Percentiles rank a stretch among this genome's conserved stretches.
Conservation (phyloP, 768 basidiomycete genomes). For the Myochromella boudieri region DNA sequence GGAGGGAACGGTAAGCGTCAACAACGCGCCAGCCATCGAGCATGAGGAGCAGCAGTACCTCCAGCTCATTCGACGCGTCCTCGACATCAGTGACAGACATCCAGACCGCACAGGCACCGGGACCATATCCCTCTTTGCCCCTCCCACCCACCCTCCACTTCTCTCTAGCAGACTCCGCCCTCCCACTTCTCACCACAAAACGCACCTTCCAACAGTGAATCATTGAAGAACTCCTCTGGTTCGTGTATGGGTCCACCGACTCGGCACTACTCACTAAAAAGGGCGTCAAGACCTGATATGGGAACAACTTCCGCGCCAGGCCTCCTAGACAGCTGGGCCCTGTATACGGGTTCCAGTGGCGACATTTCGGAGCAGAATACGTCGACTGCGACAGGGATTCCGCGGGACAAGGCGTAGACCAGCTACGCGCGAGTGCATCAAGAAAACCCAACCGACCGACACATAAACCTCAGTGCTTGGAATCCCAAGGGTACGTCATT, state of each 20-base stretch:
- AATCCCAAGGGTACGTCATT: conserved; percentile 85
- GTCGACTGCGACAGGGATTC: conserved; percentile 74
- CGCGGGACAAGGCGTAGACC: conserved; percentile 85
- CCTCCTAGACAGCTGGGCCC: conserved; percentile 90
- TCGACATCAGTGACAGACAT: conserved; percentile 73
- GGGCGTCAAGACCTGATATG: conserved; percentile 97
- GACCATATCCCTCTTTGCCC: conserved; percentile 90
- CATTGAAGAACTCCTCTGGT: conserved; percentile 94
- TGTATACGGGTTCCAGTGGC: conserved; percentile 97
- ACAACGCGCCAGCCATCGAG: neutral
- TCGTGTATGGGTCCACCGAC: conserved; percentile 83
- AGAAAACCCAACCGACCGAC: conserved; percentile 91
- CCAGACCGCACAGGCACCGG: conserved; percentile 96
- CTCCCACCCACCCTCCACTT: conserved; percentile 88
- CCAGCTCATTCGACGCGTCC: conserved; percentile 71
- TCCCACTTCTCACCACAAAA: conserved; percentile 95
- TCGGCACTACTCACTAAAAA: conserved; percentile 70
- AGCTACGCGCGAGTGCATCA: conserved; percentile 84
- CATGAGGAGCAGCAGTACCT: conserved; percentile 95
- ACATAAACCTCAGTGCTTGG: conserved; percentile 97
- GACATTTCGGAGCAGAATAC: conserved; percentile 90
- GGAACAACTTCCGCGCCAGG: conserved; percentile 88
- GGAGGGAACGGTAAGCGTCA: no score
- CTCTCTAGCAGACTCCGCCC: conserved; percentile 68
- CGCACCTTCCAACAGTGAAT: conserved; percentile 91